phyloP scores from a whole-genome alignment of 1,284 basidiomycete genomes.

The Bondarzewia mesenterica region DNA sequence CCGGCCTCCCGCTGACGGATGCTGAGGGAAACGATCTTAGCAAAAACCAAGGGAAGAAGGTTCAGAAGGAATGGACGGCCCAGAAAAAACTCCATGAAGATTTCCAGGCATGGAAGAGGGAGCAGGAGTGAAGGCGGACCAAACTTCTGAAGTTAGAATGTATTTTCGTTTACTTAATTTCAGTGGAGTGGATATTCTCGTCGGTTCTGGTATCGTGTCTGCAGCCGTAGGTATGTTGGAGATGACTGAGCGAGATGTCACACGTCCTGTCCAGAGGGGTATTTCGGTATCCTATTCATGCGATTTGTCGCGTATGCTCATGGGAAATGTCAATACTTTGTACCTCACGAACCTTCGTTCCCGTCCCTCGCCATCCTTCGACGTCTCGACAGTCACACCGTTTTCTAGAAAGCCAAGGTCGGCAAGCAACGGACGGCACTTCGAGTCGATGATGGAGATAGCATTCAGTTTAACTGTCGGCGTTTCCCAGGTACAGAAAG shows the following conservation, averaged over 20 bases:
- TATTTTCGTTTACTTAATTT: no score
- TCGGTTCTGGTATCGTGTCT: no score
- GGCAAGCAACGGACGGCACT: not conserved
- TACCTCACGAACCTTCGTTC: no score
- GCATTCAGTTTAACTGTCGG: no score
- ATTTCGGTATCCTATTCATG: no score
- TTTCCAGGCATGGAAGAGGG: slow-evolving; percentile 54
- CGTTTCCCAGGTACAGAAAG: not conserved
- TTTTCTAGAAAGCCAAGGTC: not conserved
- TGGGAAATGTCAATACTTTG: no score
- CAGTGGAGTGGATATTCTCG: no score
- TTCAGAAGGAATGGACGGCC: slow-evolving; percentile 68
- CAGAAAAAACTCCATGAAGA: slow-evolving; percentile 81
- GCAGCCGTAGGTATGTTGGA: no score
- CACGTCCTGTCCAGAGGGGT: no score
- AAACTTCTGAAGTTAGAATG: not conserved
- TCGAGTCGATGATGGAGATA: no score
- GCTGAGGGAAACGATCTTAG: slow-evolving; percentile 78
- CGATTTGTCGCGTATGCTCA: no score
- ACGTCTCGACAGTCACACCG: not conserved
- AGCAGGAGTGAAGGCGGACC: slow-evolving; percentile 16
- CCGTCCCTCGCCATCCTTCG: not conserved
- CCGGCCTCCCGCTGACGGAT: slow-evolving; percentile 81
- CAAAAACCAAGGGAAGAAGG: slow-evolving; percentile 78
- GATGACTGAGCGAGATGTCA: no score